phyloP scores from a whole-genome alignment of 2,329 filamentous ascomycete genomes.

The Alternaria tenuissima region DNA sequence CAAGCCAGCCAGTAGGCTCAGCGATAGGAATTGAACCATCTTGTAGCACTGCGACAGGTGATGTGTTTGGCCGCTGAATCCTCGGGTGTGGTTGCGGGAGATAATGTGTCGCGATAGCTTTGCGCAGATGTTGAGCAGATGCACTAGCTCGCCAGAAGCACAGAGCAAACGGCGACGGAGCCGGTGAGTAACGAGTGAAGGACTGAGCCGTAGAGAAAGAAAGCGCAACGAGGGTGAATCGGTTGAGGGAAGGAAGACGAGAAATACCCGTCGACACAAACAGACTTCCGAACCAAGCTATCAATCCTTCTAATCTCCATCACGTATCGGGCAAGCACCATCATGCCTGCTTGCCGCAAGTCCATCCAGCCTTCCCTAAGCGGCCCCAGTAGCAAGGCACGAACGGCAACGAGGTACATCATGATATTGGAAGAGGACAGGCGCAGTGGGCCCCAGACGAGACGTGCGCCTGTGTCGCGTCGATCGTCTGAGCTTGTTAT shows the following conservation, averaged over 20 bases:
- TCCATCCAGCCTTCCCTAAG: constrained; percentile 1
- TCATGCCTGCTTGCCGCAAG: background rate
- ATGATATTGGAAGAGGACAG: constrained; percentile 4
- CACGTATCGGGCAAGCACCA: background rate
- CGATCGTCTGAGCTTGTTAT: background rate
- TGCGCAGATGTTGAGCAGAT: background rate
- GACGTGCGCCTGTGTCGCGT: constrained; percentile 5
- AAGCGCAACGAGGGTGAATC: background rate
- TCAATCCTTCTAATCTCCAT: constrained; percentile 12
- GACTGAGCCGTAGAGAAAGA: background rate
- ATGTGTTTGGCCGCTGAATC: background rate
- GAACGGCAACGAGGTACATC: constrained; percentile 9
- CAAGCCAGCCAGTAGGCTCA: constrained; percentile 34
- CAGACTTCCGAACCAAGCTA: background rate
- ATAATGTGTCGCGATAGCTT: background rate
- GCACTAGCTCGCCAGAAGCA: background rate
- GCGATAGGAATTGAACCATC: constrained; percentile 20
- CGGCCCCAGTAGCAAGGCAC: constrained; percentile 7
- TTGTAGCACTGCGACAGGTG: background rate
- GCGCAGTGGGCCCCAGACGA: background rate
- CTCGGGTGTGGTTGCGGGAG: background rate
- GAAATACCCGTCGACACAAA: background rate
- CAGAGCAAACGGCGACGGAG: background rate
- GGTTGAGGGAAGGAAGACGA: background rate
- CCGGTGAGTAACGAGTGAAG: background rate